Evolutionary conservation across 2,329 filamentous ascomycete genomes (phyloP), one percentile per base, ranked within the genome.

Genomic region (Thelonectria rubi): DNA sequence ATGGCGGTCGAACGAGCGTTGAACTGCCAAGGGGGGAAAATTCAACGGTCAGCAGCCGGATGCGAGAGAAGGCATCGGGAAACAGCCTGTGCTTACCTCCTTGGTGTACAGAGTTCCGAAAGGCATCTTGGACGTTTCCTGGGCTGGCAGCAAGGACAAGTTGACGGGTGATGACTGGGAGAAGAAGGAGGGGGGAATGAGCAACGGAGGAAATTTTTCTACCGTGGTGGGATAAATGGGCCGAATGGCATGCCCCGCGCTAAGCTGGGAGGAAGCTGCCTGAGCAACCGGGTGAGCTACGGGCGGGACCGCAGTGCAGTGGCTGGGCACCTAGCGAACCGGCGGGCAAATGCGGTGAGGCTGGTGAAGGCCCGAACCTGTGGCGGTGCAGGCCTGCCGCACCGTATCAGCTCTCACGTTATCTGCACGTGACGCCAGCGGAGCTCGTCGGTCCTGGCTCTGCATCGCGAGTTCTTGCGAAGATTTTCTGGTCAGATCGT

Each of bases 101-200:
- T 87, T 88, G 79, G 91, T 91, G 88, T 95, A 98, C 77, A 99
- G 88, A 86, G 97, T 99, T 84, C 95, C 95, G 88, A 99, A 98
- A 79, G 92, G 86, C 91, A 97, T 96, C 80, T 87, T 92, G 84
- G 79, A 76, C 77, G 74, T 70, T 67, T 70, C 63, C 62, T 72
- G 47, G 64, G 61, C 60, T 63, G 65, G 55, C 67, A 67, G 65
- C 72, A 62, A 71, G 62, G 67, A 72, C 64, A 71, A 72, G 70
- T 67, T 68, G 68, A 66, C 64, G 61, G 51, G 67, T 67, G 66
- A 60, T 58, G 65, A 66, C 59, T 53, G 34, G 57, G 43, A 63
- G 64, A 64, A 58, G 45, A 34, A 56, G 62, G 58, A 55, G 60
- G 60, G 67, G 63, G 65, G 68, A 68, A 71, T 58, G 61, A 62